Evolutionary conservation across 352 stramenopile genomes (phyloP), one percentile per base, ranked within the genome.

Genomic region (Globisporangium splendens): DNA sequence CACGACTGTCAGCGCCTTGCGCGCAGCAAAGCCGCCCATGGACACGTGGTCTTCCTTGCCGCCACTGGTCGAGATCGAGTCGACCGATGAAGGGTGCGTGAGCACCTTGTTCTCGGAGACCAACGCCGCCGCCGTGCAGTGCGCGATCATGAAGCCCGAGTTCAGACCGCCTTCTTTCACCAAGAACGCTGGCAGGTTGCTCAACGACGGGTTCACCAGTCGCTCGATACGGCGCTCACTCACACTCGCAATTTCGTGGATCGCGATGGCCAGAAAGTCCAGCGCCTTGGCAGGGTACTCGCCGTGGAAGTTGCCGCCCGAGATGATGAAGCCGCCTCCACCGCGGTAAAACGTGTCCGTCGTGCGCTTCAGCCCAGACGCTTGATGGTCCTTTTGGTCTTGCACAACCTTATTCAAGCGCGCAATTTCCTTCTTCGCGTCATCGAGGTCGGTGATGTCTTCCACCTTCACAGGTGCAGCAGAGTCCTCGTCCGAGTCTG

Each of bases 51-150:
- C 88, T 69, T 96, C 86, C 80, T 96, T 94, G 54, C 79, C 79
- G 5, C 81, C 84, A 22, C 76, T 92, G 18, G 88, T 96, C 43
- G 86, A 96, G 64, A 96, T 93, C 35, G 85, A 95, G 68, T 96
- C 86, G 41, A 96, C 86, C 1, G 80, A 93, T 50, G 83, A 84
- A 39, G 88, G 88, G 65, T 96, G 86, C 18, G 79, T 86, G 8
- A 96, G 82, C 47, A 95, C 85, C 61, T 96, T 96, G 76, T 96
- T 96, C 66, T 96, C 88, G 21, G 77, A 93, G 20, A 96, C 88
- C 42, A 96, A 70, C 39, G 88, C 86, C 0, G 86, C 86, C 3
- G 86, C 86, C 4, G 83, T 95, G 70, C 88, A 95, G 63, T 96
- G 86, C 1, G 88, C 86, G 65, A 96, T 96, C 88, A 96, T 96